Evolutionary conservation across 2,329 filamentous ascomycete genomes (phyloP).

Genomic region (Geosmithia putterillii): DNA sequence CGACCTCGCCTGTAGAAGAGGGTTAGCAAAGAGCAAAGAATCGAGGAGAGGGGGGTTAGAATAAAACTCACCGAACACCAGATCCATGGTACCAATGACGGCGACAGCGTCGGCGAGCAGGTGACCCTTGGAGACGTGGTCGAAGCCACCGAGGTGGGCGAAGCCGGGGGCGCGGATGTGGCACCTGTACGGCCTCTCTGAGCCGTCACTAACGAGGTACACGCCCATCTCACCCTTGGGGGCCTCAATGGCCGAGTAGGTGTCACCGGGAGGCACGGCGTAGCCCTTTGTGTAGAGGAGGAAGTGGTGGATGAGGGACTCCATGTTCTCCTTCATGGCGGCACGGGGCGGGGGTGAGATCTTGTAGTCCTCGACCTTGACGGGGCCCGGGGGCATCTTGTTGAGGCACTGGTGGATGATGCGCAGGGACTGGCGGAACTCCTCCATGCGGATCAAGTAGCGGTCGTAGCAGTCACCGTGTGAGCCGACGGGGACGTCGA

Average conservation of each 20-base stretch:
- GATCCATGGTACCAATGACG: constrained; percentile 82
- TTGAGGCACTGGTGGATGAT: constrained; percentile 99
- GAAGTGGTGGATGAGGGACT: constrained; percentile 98
- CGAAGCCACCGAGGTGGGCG: constrained; percentile 86
- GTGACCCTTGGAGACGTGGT: constrained; percentile 86
- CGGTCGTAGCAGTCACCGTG: constrained; percentile 99
- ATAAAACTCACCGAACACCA: constrained; percentile 63
- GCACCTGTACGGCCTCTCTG: constrained; percentile 91
- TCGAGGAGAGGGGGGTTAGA: not conserved
- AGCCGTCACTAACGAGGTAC: constrained; percentile 89
- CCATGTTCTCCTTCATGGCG: constrained; percentile 99
- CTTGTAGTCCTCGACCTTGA: constrained; percentile 98
- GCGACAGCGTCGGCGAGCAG: constrained; percentile 92
- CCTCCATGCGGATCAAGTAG: constrained; percentile 98
- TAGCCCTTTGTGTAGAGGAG: constrained; percentile 98
- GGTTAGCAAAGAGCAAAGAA: constrained; percentile 5
- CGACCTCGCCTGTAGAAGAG: constrained; percentile 40
- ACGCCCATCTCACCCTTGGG: constrained; percentile 99
- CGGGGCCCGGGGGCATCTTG: constrained; percentile 91
- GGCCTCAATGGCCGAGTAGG: constrained; percentile 96
- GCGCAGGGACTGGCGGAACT: constrained; percentile 94
- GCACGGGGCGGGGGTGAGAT: constrained; percentile 87
- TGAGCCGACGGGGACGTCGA: constrained; percentile 90
- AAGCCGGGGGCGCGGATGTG: constrained; percentile 97
- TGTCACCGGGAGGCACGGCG: constrained; percentile 91